These are phyloP conservation scores for Candida insectorum DNA, from an alignment of 805 yeast genomes.

Conservation along the genomic window DNA sequence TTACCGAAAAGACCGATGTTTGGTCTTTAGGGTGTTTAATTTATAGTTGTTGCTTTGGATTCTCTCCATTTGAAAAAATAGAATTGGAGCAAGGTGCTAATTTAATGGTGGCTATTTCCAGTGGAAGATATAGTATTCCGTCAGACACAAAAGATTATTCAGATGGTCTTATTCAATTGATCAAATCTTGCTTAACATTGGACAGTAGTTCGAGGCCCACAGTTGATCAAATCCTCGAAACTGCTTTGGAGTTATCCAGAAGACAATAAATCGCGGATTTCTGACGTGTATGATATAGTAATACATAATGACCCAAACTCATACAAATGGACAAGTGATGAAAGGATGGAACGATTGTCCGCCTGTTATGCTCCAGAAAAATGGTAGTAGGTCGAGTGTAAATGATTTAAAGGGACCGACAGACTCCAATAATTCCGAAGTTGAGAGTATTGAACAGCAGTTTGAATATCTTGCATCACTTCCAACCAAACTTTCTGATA, in stretches of 20 bases:
- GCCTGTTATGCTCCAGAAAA: constrained; percentile 18
- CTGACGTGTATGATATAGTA: constrained; percentile 15
- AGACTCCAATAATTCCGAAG: neutral
- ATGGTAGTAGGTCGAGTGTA: constrained; percentile 5
- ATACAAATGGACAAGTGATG: constrained; percentile 35
- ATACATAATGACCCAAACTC: constrained; percentile 33
- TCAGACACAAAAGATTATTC: constrained; percentile 47
- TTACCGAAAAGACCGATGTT: constrained; percentile 77
- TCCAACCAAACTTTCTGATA: constrained; percentile 31
- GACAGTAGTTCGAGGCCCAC: constrained; percentile 63
- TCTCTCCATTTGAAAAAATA: constrained; percentile 84
- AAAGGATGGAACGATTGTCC: constrained; percentile 69
- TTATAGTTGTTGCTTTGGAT: constrained; percentile 72
- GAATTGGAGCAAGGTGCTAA: constrained; percentile 82
- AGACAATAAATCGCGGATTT: neutral
- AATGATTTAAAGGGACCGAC: neutral
- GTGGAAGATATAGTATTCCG: constrained; percentile 64
- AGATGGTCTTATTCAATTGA: constrained; percentile 51
- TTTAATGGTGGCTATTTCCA: constrained; percentile 68
- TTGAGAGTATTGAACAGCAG: neutral
- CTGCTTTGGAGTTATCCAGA: constrained; percentile 38
- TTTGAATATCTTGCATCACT: constrained; percentile 4
- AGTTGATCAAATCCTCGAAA: constrained; percentile 54
- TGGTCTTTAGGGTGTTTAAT: constrained; percentile 91
- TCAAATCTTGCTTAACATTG: constrained; percentile 57